phyloP scores from a whole-genome alignment of 1,284 basidiomycete species.

The Trametes pubescens region DNA sequence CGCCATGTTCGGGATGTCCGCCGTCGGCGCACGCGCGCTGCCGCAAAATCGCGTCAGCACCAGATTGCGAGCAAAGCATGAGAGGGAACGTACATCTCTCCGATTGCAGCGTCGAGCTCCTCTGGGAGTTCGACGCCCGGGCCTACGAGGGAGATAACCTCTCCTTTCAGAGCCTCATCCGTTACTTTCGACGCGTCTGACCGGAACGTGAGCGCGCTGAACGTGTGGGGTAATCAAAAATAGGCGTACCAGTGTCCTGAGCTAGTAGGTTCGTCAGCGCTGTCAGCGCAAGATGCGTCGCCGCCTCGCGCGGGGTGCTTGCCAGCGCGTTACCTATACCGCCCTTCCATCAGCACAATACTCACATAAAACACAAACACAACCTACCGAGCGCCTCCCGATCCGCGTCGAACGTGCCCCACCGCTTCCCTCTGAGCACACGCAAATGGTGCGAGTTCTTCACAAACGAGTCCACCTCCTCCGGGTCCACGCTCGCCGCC shows the following conservation, averaged over 20 bases:
- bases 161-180: slow-evolving; percentile 45
- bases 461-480: slow-evolving; percentile 83
- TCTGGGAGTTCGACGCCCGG: slow-evolving; percentile 59
- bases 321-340: slow-evolving; percentile 35
- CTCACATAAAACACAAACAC: neutral
- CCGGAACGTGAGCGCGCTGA: neutral
- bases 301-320: slow-evolving; percentile 57
- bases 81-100: slow-evolving; percentile 75
- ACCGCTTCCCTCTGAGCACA: slow-evolving; percentile 77
- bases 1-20: slow-evolving; percentile 92
- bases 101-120: slow-evolving; percentile 68
- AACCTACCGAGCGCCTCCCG: slow-evolving; percentile 64
- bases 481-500: slow-evolving; percentile 52
- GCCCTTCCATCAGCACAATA: neutral
- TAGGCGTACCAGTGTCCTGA: slow-evolving; percentile 28
- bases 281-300: slow-evolving; percentile 72
- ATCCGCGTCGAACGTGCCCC: slow-evolving; percentile 66
- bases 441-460: slow-evolving; percentile 90
- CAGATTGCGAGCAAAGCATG: slow-evolving; percentile 16
- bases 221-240: neutral
- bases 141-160: slow-evolving; percentile 47
- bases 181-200: slow-evolving; percentile 37
- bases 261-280: slow-evolving; percentile 57
- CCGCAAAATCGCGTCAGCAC: neutral
- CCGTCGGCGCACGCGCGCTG: slow-evolving; percentile 82